These are phyloP conservation scores for Glonium stellatum DNA, from an alignment of 495 filamentous ascomycete species.

Conservation along the genomic window DNA sequence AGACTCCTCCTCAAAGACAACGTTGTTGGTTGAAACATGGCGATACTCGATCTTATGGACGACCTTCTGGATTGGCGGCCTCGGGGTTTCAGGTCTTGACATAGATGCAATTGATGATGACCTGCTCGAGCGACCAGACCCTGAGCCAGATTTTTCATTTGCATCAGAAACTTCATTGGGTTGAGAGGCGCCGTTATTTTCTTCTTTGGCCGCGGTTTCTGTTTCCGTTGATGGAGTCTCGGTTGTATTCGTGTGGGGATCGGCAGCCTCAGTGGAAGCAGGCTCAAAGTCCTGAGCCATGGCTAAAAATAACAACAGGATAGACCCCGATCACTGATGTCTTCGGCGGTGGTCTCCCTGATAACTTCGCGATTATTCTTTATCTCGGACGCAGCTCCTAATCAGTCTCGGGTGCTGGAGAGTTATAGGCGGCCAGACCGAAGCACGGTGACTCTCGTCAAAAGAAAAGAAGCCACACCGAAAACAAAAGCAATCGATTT, in stretches of 20 bases:
- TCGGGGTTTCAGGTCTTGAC: constrained; percentile 4
- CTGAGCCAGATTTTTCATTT: neutral
- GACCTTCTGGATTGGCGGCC: constrained; percentile 10
- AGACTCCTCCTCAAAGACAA: constrained; percentile 20
- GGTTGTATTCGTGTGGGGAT: neutral
- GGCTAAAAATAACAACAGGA: neutral
- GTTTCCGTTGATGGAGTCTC: neutral
- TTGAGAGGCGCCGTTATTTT: neutral
- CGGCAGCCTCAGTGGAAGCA: neutral
- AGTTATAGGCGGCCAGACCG: too few species aligned
- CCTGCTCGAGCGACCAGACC: neutral
- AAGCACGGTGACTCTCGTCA: too few species aligned
- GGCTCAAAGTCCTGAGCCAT: neutral
- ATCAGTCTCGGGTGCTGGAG: too few species aligned
- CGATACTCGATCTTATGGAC: constrained; percentile 24
- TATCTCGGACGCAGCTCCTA: too few species aligned
- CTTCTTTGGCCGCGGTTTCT: neutral
- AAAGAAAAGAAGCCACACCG: too few species aligned
- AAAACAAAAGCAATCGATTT: too few species aligned
- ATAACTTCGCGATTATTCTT: too few species aligned
- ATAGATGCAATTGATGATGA: neutral
- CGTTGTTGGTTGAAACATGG: constrained; percentile 16
- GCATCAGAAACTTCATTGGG: neutral
- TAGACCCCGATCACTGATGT: too few species aligned
- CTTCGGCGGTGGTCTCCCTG: too few species aligned